Conservation (phyloP, 1,284 basidiomycete species). For the Puccinia hordei region DNA sequence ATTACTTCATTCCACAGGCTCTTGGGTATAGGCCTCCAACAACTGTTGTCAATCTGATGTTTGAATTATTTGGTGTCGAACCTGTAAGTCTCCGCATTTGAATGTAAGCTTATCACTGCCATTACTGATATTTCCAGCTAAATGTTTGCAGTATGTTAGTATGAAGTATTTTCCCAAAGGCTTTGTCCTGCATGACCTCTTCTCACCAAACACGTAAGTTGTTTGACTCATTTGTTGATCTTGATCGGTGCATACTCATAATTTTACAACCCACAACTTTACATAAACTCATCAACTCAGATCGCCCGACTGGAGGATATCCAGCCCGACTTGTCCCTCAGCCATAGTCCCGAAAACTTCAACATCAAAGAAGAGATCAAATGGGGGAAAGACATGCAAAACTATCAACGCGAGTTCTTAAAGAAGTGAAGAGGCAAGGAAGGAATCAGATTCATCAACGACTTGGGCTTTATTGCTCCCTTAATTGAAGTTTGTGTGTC, state of each 20-base stretch:
- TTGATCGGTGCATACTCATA: no score
- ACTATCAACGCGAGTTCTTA: slow-evolving; percentile 41
- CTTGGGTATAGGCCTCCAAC: no score
- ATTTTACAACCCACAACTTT: no score
- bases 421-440: slow-evolving; percentile 51
- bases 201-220: slow-evolving; percentile 64
- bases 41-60: slow-evolving; percentile 75
- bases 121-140: not conserved
- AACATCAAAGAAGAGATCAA: no score
- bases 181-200: slow-evolving; percentile 77
- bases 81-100: slow-evolving; percentile 63
- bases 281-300: no score
- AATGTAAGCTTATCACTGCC: not conserved
- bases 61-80: slow-evolving; percentile 72
- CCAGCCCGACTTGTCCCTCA: no score
- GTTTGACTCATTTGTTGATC: not conserved
- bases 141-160: slow-evolving; percentile 66
- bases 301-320: no score
- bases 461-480: slow-evolving; percentile 27
- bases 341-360: no score
- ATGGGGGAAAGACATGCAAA: slow-evolving; percentile 51
- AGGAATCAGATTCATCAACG: slow-evolving; percentile 47
- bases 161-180: slow-evolving; percentile 72
- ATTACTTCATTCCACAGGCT: no score
- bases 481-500: slow-evolving; percentile 39